Evolutionary conservation across 2,329 filamentous ascomycete genomes (phyloP).

Genomic region (Pseudogymnoascus sp.): DNA sequence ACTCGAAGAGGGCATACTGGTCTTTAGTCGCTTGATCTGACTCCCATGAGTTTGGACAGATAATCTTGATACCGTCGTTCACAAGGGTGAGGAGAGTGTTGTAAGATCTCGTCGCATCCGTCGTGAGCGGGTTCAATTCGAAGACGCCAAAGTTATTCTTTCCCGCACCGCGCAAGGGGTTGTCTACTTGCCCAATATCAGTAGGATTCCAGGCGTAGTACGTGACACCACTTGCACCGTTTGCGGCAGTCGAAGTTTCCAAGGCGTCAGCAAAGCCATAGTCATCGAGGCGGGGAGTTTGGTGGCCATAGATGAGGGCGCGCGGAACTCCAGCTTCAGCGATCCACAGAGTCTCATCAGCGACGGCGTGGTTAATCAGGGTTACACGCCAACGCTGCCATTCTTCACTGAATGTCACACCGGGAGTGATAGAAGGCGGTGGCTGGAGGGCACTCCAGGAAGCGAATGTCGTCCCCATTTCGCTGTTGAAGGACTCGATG

Average conservation of each 20-base stretch:
- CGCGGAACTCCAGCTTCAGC: constrained; percentile 13
- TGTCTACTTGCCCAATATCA: constrained; percentile 12
- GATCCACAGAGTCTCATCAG: constrained; percentile 16
- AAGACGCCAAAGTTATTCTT: constrained; percentile 16
- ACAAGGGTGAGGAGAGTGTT: constrained; percentile 12
- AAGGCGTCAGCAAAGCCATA: constrained; percentile 14
- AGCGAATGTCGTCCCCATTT: constrained; percentile 11
- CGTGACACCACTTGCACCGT: constrained; percentile 15
- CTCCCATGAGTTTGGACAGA: constrained; percentile 17
- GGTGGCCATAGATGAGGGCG: constrained; percentile 15
- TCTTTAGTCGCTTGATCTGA: constrained; percentile 12
- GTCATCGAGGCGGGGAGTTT: constrained; percentile 15
- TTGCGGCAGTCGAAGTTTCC: constrained; percentile 14
- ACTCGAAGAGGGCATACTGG: constrained; percentile 16
- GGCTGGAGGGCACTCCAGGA: constrained; percentile 14
- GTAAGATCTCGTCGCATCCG: constrained; percentile 10
- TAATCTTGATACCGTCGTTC: constrained; percentile 15
- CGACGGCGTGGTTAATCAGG: constrained; percentile 13
- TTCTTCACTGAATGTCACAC: constrained; percentile 14
- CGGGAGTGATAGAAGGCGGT: constrained; percentile 12
- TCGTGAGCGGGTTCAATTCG: constrained; percentile 15
- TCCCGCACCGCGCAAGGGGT: constrained; percentile 11
- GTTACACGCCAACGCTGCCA: constrained; percentile 16
- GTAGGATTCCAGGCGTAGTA: constrained; percentile 14
- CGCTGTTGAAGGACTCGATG: constrained; percentile 14